A percentile compares a stretch with the other conserved stretches of the same genome.
These are phyloP conservation scores for Fennellomyces sp. DNA, from an alignment of 371 early-diverging fungal species.

Conservation along the genomic window DNA sequence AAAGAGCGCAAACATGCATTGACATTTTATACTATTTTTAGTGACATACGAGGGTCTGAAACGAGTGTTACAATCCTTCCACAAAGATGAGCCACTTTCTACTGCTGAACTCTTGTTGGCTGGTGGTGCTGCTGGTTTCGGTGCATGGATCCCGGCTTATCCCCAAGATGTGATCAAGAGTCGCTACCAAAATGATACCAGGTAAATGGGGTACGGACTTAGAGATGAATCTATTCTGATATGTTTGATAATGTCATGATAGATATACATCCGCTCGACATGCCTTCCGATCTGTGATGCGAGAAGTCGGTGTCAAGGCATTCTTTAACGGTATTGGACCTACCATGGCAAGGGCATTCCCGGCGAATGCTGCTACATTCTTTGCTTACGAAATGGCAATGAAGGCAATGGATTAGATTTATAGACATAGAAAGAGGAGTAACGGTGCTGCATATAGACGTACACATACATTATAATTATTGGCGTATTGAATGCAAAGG, in stretches of 20 bases:
- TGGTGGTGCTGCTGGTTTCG: slow-evolving; percentile 85
- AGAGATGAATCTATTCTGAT: too few species aligned
- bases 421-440: too few species aligned
- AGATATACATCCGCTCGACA: slow-evolving; percentile 31
- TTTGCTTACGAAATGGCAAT: slow-evolving; percentile 80
- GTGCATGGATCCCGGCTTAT: slow-evolving; percentile 86
- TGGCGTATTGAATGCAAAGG: too few species aligned
- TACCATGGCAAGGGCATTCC: slow-evolving; percentile 89
- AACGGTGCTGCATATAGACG: too few species aligned
- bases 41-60: slow-evolving; percentile 73
- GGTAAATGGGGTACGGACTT: slow-evolving; percentile 18
- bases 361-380: slow-evolving; percentile 89
- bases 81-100: slow-evolving; percentile 45
- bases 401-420: slow-evolving; percentile 49
- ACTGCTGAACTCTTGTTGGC: slow-evolving; percentile 74
- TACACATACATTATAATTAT: too few species aligned
- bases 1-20: not conserved
- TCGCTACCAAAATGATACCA: slow-evolving; percentile 69
- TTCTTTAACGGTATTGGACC: slow-evolving; percentile 85
- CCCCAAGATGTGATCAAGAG: slow-evolving; percentile 92
- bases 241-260: too few species aligned
- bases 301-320: slow-evolving; percentile 51
- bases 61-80: slow-evolving; percentile 51
- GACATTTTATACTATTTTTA: slow-evolving; percentile 10
- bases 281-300: slow-evolving; percentile 49